phyloP scores from a whole-genome alignment of 345 rosid species.

The Populus davidiana region DNA sequence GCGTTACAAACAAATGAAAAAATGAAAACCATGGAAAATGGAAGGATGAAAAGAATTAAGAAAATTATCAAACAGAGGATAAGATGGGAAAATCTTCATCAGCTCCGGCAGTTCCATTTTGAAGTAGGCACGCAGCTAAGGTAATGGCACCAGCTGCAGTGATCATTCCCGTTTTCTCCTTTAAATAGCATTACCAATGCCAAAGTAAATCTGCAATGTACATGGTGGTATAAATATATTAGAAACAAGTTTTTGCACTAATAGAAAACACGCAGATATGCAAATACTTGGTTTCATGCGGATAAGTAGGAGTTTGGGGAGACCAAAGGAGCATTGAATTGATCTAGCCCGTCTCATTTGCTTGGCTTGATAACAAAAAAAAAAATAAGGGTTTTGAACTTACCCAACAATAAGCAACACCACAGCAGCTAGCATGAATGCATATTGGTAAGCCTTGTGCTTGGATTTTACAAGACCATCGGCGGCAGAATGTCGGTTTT shows the following conservation, averaged over 20 bases:
- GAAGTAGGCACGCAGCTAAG: slow-evolving; percentile 86
- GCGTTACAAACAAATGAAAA: slow-evolving; percentile 22
- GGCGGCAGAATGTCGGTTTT: slow-evolving; percentile 44
- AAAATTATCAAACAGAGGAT: not conserved
- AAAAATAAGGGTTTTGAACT: slow-evolving; percentile 19
- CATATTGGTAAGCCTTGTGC: slow-evolving; percentile 75
- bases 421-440: slow-evolving; percentile 40
- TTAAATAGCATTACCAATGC: slow-evolving; percentile 77
- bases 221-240: not conserved
- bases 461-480: slow-evolving; percentile 52
- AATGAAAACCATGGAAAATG: slow-evolving; percentile 12
- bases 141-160: slow-evolving; percentile 98
- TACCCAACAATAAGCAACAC: slow-evolving; percentile 60
- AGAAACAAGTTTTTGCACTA: not conserved
- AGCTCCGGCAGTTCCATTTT: slow-evolving; percentile 65
- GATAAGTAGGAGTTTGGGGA: not conserved
- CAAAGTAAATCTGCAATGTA: slow-evolving; percentile 47
- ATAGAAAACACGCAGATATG: not conserved
- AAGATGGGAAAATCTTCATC: not conserved
- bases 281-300: not conserved
- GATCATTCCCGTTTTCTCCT: slow-evolving; percentile 77
- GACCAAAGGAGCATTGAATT: not conserved
- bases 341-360: not conserved
- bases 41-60: not conserved
- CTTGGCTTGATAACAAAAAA: not conserved